Base-by-base conservation (phyloP, 495 filamentous ascomycete species). In the Aspergillus conjunctus region DNA sequence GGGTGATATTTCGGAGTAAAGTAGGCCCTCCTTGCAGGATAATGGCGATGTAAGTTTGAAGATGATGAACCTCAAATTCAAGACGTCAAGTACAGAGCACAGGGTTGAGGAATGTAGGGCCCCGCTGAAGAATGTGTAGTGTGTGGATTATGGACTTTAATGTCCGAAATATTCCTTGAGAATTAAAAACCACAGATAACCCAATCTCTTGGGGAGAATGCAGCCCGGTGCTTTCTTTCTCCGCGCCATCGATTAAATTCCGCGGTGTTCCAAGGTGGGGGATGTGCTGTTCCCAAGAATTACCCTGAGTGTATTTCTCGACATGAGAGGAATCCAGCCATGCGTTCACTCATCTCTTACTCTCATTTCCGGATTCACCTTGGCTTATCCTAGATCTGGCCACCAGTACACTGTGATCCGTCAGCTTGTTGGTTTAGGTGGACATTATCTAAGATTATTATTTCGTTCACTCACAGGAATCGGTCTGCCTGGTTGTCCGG, bases 1-100 rank as follows among this genome's bases (percentile, higher is more conserved):
- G 1, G 48, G 15, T 5, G 48, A 31, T 15, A 51, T 4, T 21
- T 21, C 20, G 44, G 44, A 21, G 17, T 21, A 12, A 48, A 48
- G n/a, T 20, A 43, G 33, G 34, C 15, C 20, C 52, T 43, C 52
- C 52, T 55, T 55, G 18, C 52, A 55, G 52, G 34, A 39, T 22
- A 14, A 41, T 17, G 20, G 52, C 14, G 20, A 22, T 55, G 37
- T 15, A 44, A 37, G 26, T 26, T 51, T 41, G 37, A 41, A 26
- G 2, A 26, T 26, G 26, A 26, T 26, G 26, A 9, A 43, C 9
- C 6, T 17, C 10, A 0, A 17, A 7, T 43, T 14, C 17, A 43
- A 17, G 2, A 2, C 37, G 11, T 46, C 17, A 21, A 20, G 43
- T 48, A 48, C 17, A 21, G n/a, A 20, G 18, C 30, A 34, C 10